These are phyloP conservation scores for Colletotrichum zoysiae DNA, from an alignment of 2,329 filamentous ascomycete species.

Conservation along the genomic window DNA sequence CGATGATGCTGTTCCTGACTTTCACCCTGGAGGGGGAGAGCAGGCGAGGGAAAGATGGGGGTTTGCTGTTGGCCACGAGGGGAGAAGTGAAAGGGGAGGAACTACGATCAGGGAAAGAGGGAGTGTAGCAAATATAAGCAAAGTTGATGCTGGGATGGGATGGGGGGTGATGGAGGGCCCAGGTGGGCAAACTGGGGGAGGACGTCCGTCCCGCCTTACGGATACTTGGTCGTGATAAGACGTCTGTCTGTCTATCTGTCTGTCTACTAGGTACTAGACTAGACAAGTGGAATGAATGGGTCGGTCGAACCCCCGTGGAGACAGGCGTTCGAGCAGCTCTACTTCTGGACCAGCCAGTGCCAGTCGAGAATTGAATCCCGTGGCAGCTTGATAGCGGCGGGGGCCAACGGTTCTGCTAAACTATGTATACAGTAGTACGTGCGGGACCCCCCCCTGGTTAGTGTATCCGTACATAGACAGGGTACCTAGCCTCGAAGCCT, in stretches of 20 bases:
- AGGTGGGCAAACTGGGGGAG: constrained; percentile 6
- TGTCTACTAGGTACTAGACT: too few relatives aligned
- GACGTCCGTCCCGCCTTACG: constrained; percentile 17
- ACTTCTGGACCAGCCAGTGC: constrained; percentile 36
- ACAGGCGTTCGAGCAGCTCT: constrained; percentile 1
- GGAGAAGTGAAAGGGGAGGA: not conserved
- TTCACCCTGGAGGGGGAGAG: constrained; percentile 22
- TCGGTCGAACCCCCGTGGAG: constrained; percentile 32
- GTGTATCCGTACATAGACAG: constrained; percentile 10
- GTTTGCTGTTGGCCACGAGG: constrained; percentile 22
- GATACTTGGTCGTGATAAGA: constrained; percentile 7
- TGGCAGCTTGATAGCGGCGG: constrained; percentile 29
- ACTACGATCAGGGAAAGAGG: constrained; percentile 21
- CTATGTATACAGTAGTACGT: not conserved
- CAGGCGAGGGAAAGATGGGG: constrained; percentile 13
- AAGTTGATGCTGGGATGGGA: constrained; percentile 24
- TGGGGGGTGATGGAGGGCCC: constrained; percentile 22
- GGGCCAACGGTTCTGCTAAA: constrained; percentile 32
- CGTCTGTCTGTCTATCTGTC: too few relatives aligned
- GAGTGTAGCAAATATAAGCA: constrained; percentile 40
- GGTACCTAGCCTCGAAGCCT: constrained; percentile 30
- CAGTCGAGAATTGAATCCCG: constrained; percentile 36
- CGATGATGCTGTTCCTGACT: constrained; percentile 29
- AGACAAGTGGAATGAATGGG: constrained; percentile 34
- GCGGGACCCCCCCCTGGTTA: constrained; percentile 18